These are phyloP conservation scores for Fusarium sp. DNA, from an alignment of 2,329 filamentous ascomycete genomes.

Conservation along the genomic window DNA sequence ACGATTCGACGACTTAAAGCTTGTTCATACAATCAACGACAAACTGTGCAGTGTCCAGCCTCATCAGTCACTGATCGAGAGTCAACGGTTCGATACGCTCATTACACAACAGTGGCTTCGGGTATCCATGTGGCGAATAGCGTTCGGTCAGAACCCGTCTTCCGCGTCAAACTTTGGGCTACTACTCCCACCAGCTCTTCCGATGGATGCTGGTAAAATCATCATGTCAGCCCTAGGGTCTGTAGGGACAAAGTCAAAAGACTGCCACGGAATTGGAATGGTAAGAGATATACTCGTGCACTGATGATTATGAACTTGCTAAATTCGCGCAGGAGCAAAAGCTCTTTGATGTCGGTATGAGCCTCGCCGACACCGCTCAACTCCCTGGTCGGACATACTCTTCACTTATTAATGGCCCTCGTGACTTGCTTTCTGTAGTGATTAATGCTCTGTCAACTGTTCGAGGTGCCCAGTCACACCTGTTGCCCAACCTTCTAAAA, in stretches of 20 bases:
- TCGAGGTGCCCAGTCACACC: constrained; percentile 48
- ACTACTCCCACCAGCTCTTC: constrained; percentile 42
- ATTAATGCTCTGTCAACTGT: constrained; percentile 46
- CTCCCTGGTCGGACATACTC: constrained; percentile 39
- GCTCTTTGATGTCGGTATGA: constrained; percentile 52
- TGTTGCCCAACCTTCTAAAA: constrained; percentile 49
- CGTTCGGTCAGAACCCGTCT: constrained; percentile 48
- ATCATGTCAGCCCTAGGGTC: constrained; percentile 48
- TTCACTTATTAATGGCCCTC: constrained; percentile 48
- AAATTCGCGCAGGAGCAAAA: constrained; percentile 50
- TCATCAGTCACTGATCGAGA: constrained; percentile 50
- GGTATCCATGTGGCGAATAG: constrained; percentile 53
- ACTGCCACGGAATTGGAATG: constrained; percentile 53
- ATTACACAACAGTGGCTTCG: constrained; percentile 54
- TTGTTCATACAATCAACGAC: constrained; percentile 48
- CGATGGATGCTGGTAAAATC: constrained; percentile 52
- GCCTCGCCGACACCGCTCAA: constrained; percentile 49
- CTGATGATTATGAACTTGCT: accelerated
- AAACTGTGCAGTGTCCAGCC: constrained; percentile 49
- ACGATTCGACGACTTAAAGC: constrained; percentile 40
- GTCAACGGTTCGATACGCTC: constrained; percentile 53
- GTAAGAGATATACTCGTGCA: constrained; percentile 8
- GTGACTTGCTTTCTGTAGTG: constrained; percentile 50
- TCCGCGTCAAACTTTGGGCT: constrained; percentile 36
- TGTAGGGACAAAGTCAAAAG: constrained; percentile 49